These are phyloP conservation scores for Sporothrix schenckii DNA, from an alignment of 2,329 filamentous ascomycete species.

Conservation along the genomic window DNA sequence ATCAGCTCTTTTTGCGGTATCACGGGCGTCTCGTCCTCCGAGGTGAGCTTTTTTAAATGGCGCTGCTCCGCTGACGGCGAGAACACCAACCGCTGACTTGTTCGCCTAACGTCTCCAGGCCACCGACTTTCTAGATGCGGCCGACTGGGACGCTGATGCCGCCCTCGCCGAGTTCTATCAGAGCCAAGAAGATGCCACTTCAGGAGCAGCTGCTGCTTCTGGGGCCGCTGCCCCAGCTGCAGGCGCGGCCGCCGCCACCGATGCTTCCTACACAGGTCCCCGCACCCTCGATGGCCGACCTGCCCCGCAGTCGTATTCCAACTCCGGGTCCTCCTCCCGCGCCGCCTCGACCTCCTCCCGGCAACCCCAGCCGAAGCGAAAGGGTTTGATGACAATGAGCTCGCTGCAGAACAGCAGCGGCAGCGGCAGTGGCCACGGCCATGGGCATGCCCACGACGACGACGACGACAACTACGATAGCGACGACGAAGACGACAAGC, in stretches of 20 bases:
- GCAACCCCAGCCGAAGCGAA: slow-evolving; percentile 56
- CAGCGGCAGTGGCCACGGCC: slow-evolving; percentile 58
- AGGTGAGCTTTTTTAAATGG: not conserved
- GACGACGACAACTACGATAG: slow-evolving; percentile 63
- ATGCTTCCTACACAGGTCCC: slow-evolving; percentile 60
- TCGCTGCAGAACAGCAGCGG: slow-evolving; percentile 55
- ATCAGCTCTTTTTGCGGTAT: slow-evolving; percentile 35
- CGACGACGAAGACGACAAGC: slow-evolving; percentile 59
- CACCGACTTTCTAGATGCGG: slow-evolving; percentile 65
- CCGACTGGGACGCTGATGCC: slow-evolving; percentile 66
- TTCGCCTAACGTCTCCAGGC: slow-evolving; percentile 45
- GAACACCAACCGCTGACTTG: not conserved
- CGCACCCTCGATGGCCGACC: slow-evolving; percentile 66
- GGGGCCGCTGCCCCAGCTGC: slow-evolving; percentile 51
- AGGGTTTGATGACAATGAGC: slow-evolving; percentile 63
- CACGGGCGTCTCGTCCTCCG: slow-evolving; percentile 32
- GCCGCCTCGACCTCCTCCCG: slow-evolving; percentile 37
- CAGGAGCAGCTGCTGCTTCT: slow-evolving; percentile 46
- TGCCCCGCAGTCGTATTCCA: slow-evolving; percentile 49
- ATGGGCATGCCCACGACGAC: slow-evolving; percentile 59
- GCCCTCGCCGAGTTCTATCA: slow-evolving; percentile 66
- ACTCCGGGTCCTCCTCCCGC: slow-evolving; percentile 38
- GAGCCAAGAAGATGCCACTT: slow-evolving; percentile 55
- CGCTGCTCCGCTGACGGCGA: too few species aligned
- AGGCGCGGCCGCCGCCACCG: slow-evolving; percentile 46